phyloP scores from a whole-genome alignment of 148 eudicot genomes.

The Silene uniflora region DNA sequence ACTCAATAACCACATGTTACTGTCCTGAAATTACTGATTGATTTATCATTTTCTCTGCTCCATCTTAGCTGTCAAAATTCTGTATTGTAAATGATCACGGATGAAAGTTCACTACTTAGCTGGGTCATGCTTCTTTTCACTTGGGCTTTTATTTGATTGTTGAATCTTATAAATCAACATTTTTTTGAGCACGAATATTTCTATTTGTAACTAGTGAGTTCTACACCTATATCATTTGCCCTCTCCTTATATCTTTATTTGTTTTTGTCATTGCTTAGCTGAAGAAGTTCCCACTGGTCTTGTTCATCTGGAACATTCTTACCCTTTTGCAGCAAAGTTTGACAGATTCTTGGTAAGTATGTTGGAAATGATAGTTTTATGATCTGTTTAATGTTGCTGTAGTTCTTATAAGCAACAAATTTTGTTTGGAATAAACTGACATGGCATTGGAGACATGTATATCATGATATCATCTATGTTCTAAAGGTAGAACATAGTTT shows the following conservation, averaged over 20 bases:
- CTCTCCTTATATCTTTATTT: conserved; percentile 9
- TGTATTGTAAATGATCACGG: not conserved
- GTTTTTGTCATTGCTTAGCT: conserved; percentile 20
- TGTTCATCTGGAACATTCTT: conserved; percentile 48
- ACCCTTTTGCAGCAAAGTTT: conserved; percentile 57
- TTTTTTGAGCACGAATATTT: not conserved
- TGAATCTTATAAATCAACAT: not conserved
- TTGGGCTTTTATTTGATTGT: no score
- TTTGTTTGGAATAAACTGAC: not conserved
- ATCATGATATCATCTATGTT: not conserved
- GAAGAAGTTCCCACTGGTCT: conserved; percentile 30
- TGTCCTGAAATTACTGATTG: not conserved
- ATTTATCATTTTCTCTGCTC: not conserved
- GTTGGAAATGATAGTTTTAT: not conserved
- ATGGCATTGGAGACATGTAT: not conserved
- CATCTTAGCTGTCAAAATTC: not conserved
- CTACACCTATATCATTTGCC: not conserved
- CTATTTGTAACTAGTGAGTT: not conserved
- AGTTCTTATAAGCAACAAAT: not conserved
- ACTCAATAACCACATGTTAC: not conserved
- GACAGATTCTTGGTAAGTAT: conserved; percentile 79
- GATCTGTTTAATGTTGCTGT: not conserved
- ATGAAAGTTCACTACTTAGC: no score
- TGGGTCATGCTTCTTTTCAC: no score
- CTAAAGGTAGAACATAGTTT: conserved; percentile 5